These are phyloP conservation scores for Aspergillus sp. DNA, from an alignment of 2,329 filamentous ascomycete genomes.

Conservation along the genomic window DNA sequence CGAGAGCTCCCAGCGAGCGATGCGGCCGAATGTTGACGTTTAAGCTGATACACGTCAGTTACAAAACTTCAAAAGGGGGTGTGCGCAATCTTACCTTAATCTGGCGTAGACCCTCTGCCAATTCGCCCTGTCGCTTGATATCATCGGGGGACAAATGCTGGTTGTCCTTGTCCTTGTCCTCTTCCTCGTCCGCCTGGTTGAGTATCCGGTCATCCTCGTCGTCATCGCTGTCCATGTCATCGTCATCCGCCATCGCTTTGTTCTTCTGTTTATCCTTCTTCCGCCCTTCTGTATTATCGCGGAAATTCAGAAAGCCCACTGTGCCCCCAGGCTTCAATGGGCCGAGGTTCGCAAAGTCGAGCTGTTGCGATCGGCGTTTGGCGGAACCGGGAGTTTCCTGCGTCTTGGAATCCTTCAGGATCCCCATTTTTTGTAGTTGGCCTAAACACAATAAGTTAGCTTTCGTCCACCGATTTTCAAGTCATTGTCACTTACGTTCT, in stretches of 20 bases:
- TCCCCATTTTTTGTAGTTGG: constrained; percentile 95
- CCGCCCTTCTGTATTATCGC: constrained; percentile 61
- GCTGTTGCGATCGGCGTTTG: constrained; percentile 79
- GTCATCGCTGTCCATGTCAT: constrained; percentile 73
- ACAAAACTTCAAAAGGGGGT: not conserved
- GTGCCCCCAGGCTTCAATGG: constrained; percentile 85
- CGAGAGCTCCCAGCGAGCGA: constrained; percentile 8
- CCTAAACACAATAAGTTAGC: constrained; percentile 50
- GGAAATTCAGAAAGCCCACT: constrained; percentile 85
- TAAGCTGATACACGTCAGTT: constrained; percentile 51
- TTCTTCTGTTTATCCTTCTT: constrained; percentile 66
- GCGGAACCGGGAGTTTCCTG: constrained; percentile 57
- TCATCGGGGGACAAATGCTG: constrained; percentile 60
- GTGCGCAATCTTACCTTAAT: constrained; percentile 56
- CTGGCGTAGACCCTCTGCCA: constrained; percentile 64
- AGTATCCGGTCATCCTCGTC: constrained; percentile 66
- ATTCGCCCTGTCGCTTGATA: constrained; percentile 58
- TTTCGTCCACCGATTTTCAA: not conserved
- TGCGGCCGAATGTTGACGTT: constrained; percentile 65
- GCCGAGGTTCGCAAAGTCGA: constrained; percentile 81
- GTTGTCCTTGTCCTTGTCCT: constrained; percentile 48
- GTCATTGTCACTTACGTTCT: constrained; percentile 66
- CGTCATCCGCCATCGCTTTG: constrained; percentile 50
- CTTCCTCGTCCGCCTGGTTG: constrained; percentile 63
- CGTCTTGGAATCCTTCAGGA: constrained; percentile 68